Evolutionary conservation across 2,329 filamentous ascomycete genomes (phyloP), one percentile per base, ranked within the genome.

Genomic region (Pezicula neosporulosa): DNA sequence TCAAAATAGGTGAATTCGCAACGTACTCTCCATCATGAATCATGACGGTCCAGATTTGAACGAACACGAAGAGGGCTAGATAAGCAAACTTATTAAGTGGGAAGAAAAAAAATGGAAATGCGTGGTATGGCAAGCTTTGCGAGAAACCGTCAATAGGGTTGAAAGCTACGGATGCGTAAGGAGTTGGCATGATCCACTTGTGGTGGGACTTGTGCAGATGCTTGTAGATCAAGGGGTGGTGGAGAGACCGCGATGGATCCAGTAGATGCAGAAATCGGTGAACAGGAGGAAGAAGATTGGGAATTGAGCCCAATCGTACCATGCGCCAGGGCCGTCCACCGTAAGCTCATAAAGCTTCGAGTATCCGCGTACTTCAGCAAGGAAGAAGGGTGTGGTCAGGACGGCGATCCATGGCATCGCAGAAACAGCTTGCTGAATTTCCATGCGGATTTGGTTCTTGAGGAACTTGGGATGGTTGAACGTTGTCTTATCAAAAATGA

Each of bases 131-230:
- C 44, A 96, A 68, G 54, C 87, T 89, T 75, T 97, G 93, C 10
- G 85, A 80, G 72, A 87, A 97, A 65, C 93, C 93, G 66, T 97
- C 93, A 48, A 97, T 69, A 1, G 93, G 92, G 75, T 97, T 91
- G 81, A 97, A 97, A 52, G 93, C 93, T 67, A 96, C 89, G 61
- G 87, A 91, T 39, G 93, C 92, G 69, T 83, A 97, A 0, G 93
- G 93, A 3, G 90, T 96, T 3, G 93, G 93, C 90, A 97, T 95
- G 72, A 97, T 97, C 93, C 93, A 97, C 77, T 96, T 97, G 84
- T 97, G 93, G 73, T 97, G 93, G 59, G 91, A 87, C 82, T 97
- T 97, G 82, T 97, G 93, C 46, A 97, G 79, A 60, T 77, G 77
- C 77, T 92, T 95, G 82, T 97, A 97, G 61, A 94, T 68, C 44